phyloP scores from a whole-genome alignment of 1,139 yeast species.

The Blastobotrys aristatus region DNA sequence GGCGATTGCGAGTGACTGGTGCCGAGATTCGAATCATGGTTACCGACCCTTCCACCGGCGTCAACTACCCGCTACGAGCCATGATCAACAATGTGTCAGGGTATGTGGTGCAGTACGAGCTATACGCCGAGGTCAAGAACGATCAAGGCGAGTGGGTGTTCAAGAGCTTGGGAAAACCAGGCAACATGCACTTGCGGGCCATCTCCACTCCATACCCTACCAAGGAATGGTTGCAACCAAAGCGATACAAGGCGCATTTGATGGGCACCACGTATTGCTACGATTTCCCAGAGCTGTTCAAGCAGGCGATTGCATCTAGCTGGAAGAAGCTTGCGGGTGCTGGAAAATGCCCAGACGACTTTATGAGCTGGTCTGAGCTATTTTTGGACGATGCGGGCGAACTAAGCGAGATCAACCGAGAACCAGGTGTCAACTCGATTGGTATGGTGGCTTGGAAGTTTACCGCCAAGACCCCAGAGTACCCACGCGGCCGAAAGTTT shows the following conservation, averaged over 20 bases:
- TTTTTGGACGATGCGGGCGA: slow-evolving; percentile 68
- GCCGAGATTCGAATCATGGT: slow-evolving; percentile 97
- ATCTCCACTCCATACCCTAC: slow-evolving; percentile 96
- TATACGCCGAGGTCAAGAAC: slow-evolving; percentile 90
- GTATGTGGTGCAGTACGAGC: slow-evolving; percentile 91
- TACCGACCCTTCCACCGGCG: slow-evolving; percentile 80
- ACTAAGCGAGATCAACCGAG: slow-evolving; percentile 85
- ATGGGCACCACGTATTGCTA: slow-evolving; percentile 98
- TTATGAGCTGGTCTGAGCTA: slow-evolving; percentile 74
- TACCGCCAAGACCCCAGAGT: slow-evolving; percentile 91
- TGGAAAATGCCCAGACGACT: slow-evolving; percentile 64
- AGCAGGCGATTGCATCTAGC: slow-evolving; percentile 79
- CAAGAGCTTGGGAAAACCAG: slow-evolving; percentile 80
- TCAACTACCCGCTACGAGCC: slow-evolving; percentile 93
- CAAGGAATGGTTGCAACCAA: slow-evolving; percentile 96
- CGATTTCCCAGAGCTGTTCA: slow-evolving; percentile 97
- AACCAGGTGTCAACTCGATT: slow-evolving; percentile 89
- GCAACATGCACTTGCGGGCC: slow-evolving; percentile 94
- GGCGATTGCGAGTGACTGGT: slow-evolving; percentile 95
- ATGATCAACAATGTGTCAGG: slow-evolving; percentile 95
- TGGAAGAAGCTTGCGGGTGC: slow-evolving; percentile 59
- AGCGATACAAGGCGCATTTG: slow-evolving; percentile 95
- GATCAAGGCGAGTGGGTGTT: slow-evolving; percentile 93
- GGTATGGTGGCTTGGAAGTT: slow-evolving; percentile 98
- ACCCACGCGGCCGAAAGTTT: slow-evolving; percentile 92